Base-by-base conservation (phyloP, 441 rosid genomes). In the Cnidoscolus chayamansa region DNA sequence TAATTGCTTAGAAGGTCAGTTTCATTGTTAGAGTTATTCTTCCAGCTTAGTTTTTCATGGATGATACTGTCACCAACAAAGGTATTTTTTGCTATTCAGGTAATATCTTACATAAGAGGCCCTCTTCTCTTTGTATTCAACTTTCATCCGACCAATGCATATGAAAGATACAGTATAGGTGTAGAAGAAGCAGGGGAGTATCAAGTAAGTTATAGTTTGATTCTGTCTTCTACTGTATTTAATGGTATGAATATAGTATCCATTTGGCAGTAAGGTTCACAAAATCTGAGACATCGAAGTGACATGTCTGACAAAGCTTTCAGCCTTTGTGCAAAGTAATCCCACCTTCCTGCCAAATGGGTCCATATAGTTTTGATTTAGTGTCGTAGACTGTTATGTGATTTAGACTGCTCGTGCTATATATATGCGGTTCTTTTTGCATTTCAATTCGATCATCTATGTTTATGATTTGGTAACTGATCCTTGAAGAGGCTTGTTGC, bases 161-260 rank as follows among this genome's bases (percentile, higher is more conserved):
- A 90, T 66, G 84, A 81, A 77, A 83, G 77, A 68, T 89, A 90
- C 81, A 70, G 67, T 65, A 77, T 89, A 4, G 99, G 98, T 9
- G 88, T 90, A 67, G 98, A 95, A 74, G 99, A 95, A 84, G 99
- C 99, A 35, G 99, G 99, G 76, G 98, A 95, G 76, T 95, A 92
- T 79, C 94, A 84, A 57, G 99, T 90, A 85, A 79, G 81, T 54
- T 37, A 2, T 61, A 50, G 56, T 67, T 55, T 54, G 35, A 13
- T 61, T 16, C 63, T 57, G 51, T 20, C 45, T 31, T 17, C 50
- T 58, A 40, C 66, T 65, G 30, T n/a, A 17, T 66, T 37, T 31
- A 9, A 20, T 37, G 2, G 37, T 53, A 58, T n/a, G 16, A 40
- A 49, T 57, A 10, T 25, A 19, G 2, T 68, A 47, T 45, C 19